Evolutionary conservation across 73 alveolate genomes (phyloP).

Genomic region (Breviolum minutum): DNA sequence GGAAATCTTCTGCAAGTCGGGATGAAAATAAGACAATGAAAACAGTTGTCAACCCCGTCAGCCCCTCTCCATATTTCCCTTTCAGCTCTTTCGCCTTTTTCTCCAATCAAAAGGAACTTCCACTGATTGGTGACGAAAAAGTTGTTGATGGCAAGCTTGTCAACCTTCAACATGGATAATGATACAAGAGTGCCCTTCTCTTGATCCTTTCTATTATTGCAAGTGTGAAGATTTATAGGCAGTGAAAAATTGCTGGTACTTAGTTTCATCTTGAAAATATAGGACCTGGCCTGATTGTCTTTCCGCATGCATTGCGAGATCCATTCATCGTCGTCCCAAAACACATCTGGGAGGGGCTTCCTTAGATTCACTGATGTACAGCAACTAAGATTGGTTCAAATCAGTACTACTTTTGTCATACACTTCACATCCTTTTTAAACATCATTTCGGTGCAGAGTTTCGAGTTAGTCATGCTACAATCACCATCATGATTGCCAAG

Average conservation of each 20-base stretch:
- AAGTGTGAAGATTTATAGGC: neutral
- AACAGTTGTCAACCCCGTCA: neutral
- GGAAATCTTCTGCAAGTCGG: no score
- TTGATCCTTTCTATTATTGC: neutral
- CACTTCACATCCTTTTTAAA: neutral
- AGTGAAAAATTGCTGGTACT: no score
- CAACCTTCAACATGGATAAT: neutral
- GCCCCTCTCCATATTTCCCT: neutral
- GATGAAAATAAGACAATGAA: neutral
- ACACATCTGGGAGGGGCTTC: slow-evolving; percentile 86
- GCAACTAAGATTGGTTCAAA: neutral
- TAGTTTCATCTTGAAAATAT: no score
- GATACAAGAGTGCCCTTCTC: neutral
- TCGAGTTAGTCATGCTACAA: no score
- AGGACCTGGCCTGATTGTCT: slow-evolving; percentile 9
- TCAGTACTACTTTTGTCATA: neutral
- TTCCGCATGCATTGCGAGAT: slow-evolving; percentile 70
- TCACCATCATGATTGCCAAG: neutral
- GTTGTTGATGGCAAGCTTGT: slow-evolving; percentile 80
- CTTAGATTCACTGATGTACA: neutral
- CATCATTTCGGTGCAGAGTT: neutral
- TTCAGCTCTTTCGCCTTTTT: slow-evolving; percentile 32
- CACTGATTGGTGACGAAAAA: slow-evolving; percentile 82
- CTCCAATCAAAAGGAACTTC: slow-evolving; percentile 88
- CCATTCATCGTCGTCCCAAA: slow-evolving; percentile 93